Conservation (phyloP, 192 early-diverging fungal species). For the Podila epigama region DNA sequence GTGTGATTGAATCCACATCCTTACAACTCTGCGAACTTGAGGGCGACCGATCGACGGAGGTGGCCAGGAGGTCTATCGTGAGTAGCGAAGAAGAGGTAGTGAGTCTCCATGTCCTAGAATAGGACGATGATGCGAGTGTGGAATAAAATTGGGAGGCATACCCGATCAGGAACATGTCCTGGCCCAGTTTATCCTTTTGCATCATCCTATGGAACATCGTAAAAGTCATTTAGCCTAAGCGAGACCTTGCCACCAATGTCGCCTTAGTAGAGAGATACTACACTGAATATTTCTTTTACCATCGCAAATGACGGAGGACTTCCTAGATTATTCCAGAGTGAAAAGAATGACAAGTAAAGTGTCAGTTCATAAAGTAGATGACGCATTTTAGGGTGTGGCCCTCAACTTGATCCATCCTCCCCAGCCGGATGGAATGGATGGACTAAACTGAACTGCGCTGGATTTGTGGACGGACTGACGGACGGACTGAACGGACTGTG, state of each 20-base stretch:
- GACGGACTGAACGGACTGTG: no score
- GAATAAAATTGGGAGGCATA: background rate
- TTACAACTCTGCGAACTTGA: constrained; percentile 77
- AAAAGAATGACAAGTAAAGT: background rate
- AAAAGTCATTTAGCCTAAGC: no score
- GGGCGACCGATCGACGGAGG: constrained; percentile 67
- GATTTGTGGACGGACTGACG: no score
- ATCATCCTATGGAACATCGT: constrained; percentile 68
- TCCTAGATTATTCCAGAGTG: constrained; percentile 23
- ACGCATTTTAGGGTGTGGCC: no score
- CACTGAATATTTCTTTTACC: constrained; percentile 16
- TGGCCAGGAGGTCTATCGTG: constrained; percentile 69
- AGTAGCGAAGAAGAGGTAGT: background rate
- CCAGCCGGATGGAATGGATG: no score
- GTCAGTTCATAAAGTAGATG: no score
- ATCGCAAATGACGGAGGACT: constrained; percentile 51
- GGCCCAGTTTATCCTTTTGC: constrained; percentile 80
- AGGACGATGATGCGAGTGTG: background rate
- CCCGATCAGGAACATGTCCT: constrained; percentile 86
- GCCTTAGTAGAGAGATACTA: background rate
- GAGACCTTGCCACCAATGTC: background rate
- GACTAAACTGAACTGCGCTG: no score
- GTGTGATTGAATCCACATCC: no score
- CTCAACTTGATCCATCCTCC: no score
- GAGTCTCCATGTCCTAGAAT: background rate